phyloP scores from a whole-genome alignment of 352 stramenopile species.

The Pythium myriotylum region DNA sequence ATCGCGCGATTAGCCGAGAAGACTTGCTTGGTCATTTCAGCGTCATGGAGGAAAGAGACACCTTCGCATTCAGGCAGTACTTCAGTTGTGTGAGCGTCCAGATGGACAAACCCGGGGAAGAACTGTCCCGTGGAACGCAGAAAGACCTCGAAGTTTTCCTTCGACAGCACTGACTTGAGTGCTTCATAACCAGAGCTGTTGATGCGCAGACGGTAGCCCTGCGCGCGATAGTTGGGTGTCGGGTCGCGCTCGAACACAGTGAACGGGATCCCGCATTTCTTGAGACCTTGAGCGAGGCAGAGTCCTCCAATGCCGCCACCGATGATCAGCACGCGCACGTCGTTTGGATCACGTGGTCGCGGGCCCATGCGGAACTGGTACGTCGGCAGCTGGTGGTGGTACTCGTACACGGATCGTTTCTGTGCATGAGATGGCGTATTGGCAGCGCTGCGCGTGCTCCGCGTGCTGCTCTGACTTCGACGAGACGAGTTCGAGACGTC shows the following conservation, averaged over 20 bases:
- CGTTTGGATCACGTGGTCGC: background rate
- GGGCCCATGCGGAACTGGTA: background rate
- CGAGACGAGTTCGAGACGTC: slow-evolving; percentile 10
- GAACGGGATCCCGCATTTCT: slow-evolving; percentile 62
- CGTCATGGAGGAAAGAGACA: slow-evolving; percentile 9
- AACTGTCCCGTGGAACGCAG: slow-evolving; percentile 55
- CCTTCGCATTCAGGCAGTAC: background rate
- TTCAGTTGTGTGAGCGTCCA: slow-evolving; percentile 44
- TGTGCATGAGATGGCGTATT: slow-evolving; percentile 3
- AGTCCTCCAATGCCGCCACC: slow-evolving; percentile 60
- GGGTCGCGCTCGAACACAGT: slow-evolving; percentile 70
- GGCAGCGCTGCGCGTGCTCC: slow-evolving; percentile 7
- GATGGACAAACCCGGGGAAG: slow-evolving; percentile 46
- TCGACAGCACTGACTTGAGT: slow-evolving; percentile 46
- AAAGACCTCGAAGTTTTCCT: slow-evolving; percentile 62
- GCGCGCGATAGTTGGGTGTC: slow-evolving; percentile 59
- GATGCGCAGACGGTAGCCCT: slow-evolving; percentile 66
- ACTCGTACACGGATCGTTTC: slow-evolving; percentile 22
- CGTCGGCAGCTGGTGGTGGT: slow-evolving; percentile 26
- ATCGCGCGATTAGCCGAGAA: slow-evolving; percentile 31
- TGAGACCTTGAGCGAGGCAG: slow-evolving; percentile 62
- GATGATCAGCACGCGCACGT: slow-evolving; percentile 29
- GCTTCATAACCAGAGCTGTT: slow-evolving; percentile 62
- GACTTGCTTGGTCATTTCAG: slow-evolving; percentile 21
- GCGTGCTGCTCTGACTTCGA: slow-evolving; percentile 2